phyloP scores from a whole-genome alignment of 2,329 filamentous ascomycete genomes.

The Cyphellophora europaea region DNA sequence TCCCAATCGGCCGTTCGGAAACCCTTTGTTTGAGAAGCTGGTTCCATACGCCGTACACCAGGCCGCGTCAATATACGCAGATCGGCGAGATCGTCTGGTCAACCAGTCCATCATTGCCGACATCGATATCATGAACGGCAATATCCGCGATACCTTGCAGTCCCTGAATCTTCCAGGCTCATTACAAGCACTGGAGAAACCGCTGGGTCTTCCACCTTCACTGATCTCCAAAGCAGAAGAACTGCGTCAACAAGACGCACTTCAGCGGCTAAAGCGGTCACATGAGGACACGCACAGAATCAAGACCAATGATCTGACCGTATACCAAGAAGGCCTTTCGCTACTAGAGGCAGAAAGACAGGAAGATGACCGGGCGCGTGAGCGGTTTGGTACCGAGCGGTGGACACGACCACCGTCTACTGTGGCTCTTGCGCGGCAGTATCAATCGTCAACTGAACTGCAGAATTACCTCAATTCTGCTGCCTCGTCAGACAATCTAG shows the following conservation, averaged over 20 bases:
- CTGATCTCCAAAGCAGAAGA: slow-evolving; percentile 88
- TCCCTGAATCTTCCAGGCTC: slow-evolving; percentile 85
- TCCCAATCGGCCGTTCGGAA: slow-evolving; percentile 70
- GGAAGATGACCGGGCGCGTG: slow-evolving; percentile 68
- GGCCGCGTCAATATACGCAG: slow-evolving; percentile 89
- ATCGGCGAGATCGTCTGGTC: slow-evolving; percentile 79
- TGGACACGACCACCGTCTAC: slow-evolving; percentile 67
- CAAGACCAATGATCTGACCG: slow-evolving; percentile 65
- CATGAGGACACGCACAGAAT: slow-evolving; percentile 86
- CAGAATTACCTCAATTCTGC: slow-evolving; percentile 75
- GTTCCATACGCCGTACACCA: slow-evolving; percentile 95
- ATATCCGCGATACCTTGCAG: slow-evolving; percentile 67
- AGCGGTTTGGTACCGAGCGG: slow-evolving; percentile 75
- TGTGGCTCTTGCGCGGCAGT: slow-evolving; percentile 62
- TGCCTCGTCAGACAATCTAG: slow-evolving; percentile 56
- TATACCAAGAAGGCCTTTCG: slow-evolving; percentile 76
- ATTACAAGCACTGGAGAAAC: slow-evolving; percentile 88
- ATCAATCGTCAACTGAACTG: slow-evolving; percentile 66
- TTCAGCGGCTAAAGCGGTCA: slow-evolving; percentile 65
- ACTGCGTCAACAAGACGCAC: slow-evolving; percentile 79
- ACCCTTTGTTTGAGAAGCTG: slow-evolving; percentile 77
- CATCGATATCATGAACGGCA: slow-evolving; percentile 69
- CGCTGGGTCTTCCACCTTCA: slow-evolving; percentile 75
- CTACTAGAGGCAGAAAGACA: slow-evolving; percentile 69
- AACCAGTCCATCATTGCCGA: slow-evolving; percentile 81